These are phyloP conservation scores for Diophrys sp. DNA, from an alignment of 73 alveolate genomes.

Conservation along the genomic window DNA sequence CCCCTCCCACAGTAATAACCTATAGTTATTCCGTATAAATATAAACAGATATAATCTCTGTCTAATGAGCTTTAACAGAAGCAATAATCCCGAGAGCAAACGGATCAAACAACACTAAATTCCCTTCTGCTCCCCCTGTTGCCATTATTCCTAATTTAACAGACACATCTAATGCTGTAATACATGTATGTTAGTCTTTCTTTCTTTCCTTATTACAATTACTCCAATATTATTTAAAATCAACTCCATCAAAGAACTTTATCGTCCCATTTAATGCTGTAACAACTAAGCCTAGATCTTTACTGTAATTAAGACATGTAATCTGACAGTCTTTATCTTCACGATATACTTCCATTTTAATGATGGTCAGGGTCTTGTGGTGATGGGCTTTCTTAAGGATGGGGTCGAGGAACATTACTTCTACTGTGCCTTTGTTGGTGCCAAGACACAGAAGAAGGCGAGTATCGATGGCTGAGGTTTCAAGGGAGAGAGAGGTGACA, in stretches of 20 bases:
- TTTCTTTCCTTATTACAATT: constrained; percentile 26
- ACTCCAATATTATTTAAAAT: constrained; percentile 46
- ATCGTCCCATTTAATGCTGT: constrained; percentile 53
- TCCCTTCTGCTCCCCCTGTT: constrained; percentile 63
- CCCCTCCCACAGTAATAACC: constrained; percentile 41
- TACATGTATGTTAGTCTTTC: constrained; percentile 21
- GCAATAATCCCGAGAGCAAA: constrained; percentile 51
- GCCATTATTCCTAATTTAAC: constrained; percentile 44
- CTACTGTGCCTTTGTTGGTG: background rate
- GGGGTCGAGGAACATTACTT: background rate
- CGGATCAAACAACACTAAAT: constrained; percentile 45
- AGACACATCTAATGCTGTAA: constrained; percentile 44
- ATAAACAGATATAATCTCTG: constrained; percentile 46
- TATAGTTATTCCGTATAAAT: constrained; percentile 42
- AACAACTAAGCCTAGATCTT: constrained; percentile 51
- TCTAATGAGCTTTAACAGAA: constrained; percentile 20
- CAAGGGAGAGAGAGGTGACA: constrained; percentile 11
- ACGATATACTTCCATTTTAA: too few species aligned
- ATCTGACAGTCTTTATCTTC: constrained; percentile 30
- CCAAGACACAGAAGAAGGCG: background rate
- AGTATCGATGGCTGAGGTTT: background rate
- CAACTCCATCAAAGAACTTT: constrained; percentile 58
- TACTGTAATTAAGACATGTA: constrained; percentile 34
- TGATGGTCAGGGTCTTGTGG: constrained; percentile 5
- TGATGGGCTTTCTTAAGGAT: background rate